phyloP scores from a whole-genome alignment of 352 stramenopile species.

The Achlya hypogyna region DNA sequence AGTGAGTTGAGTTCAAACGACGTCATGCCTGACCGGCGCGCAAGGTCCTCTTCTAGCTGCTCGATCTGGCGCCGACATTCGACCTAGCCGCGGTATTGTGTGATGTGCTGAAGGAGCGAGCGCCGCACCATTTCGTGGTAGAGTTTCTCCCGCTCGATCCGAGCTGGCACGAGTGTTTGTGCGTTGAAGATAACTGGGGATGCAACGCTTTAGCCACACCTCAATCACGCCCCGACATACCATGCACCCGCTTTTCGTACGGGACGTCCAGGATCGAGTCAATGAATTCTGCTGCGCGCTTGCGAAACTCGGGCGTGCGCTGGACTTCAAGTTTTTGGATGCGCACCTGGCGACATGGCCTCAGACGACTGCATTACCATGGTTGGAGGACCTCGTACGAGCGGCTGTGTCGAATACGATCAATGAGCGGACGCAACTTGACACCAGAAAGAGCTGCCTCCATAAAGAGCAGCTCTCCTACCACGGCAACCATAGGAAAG shows the following conservation, averaged over 20 bases:
- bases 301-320: slow-evolving; percentile 48
- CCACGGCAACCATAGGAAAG: background rate
- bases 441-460: slow-evolving; percentile 70
- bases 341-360: slow-evolving; percentile 35
- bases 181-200: slow-evolving; percentile 41
- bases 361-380: background rate
- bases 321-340: slow-evolving; percentile 67
- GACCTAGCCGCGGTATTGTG: background rate
- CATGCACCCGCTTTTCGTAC: slow-evolving; percentile 71
- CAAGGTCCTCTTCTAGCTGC: slow-evolving; percentile 40
- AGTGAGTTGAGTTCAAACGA: slow-evolving; percentile 69
- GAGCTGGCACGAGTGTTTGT: slow-evolving; percentile 51
- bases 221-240: too few species aligned
- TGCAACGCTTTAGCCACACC: background rate
- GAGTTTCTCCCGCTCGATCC: slow-evolving; percentile 58
- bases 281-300: slow-evolving; percentile 48
- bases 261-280: slow-evolving; percentile 45
- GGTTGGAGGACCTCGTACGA: slow-evolving; percentile 21
- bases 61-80: slow-evolving; percentile 7
- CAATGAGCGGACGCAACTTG: slow-evolving; percentile 72
- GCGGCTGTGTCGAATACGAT: slow-evolving; percentile 60
- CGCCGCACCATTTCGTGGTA: slow-evolving; percentile 52
- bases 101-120: background rate
- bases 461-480: slow-evolving; percentile 52
- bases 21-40: slow-evolving; percentile 56